Percentiles rank a stretch among this genome's conserved stretches.
These are phyloP conservation scores for Colletotrichum cereale DNA, from an alignment of 2,329 filamentous ascomycete genomes.

Conservation along the genomic window DNA sequence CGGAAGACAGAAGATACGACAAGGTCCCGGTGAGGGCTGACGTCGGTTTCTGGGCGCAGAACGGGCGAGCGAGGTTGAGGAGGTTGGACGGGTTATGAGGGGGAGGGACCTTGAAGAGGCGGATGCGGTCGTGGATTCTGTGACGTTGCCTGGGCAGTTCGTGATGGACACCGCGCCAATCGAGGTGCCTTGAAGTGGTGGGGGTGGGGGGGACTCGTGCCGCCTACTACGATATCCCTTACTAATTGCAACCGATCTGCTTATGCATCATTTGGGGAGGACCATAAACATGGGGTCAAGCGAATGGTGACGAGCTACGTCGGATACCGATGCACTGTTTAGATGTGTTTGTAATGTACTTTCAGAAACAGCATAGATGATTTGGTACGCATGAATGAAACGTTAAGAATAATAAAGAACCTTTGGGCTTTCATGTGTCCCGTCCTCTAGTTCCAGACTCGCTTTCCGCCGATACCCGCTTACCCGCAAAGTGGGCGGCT, in stretches of 20 bases:
- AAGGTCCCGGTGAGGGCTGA: conserved; percentile 15
- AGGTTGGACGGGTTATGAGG: not conserved
- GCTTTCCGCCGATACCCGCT: not conserved
- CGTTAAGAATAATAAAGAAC: not conserved
- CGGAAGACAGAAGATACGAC: conserved; percentile 15
- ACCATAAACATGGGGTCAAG: no score
- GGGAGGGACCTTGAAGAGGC: conserved; percentile 21
- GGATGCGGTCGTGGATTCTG: conserved; percentile 32
- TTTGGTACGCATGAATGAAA: not conserved
- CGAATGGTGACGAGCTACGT: not conserved
- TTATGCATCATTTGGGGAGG: not conserved
- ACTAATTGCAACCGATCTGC: not conserved
- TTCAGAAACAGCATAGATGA: fast-evolving
- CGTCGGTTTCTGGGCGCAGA: conserved; percentile 30
- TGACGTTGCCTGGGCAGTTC: conserved; percentile 40
- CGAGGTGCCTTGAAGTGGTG: conserved; percentile 32
- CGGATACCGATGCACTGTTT: no score
- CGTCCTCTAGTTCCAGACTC: not conserved
- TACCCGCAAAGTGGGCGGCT: not conserved
- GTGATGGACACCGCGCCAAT: conserved; percentile 34
- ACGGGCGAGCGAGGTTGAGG: not conserved
- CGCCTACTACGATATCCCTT: not conserved
- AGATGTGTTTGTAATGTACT: not conserved
- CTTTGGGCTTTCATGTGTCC: not conserved
- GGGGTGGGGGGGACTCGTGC: conserved; percentile 26